These are phyloP conservation scores for Coleophoma crateriformis DNA, from an alignment of 2,329 filamentous ascomycete species.

Conservation along the genomic window DNA sequence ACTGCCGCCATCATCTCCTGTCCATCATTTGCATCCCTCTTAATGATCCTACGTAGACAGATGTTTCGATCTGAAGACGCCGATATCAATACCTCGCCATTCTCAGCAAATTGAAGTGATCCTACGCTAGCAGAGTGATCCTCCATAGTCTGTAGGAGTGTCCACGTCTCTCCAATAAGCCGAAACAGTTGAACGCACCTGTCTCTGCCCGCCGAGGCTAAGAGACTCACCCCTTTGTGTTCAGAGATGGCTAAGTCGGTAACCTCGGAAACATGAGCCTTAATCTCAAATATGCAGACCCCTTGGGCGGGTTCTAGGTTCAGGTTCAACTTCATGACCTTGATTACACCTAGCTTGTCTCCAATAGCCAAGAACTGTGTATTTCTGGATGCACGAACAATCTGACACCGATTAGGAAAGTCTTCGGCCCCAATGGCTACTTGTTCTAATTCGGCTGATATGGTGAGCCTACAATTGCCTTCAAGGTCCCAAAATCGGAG, in stretches of 20 bases:
- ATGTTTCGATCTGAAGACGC: constrained; percentile 85
- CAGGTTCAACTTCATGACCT: constrained; percentile 40
- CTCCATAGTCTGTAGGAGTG: constrained; percentile 83
- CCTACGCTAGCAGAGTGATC: constrained; percentile 87
- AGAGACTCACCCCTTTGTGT: constrained; percentile 52
- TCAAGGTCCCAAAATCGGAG: constrained; percentile 78
- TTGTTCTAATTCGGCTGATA: constrained; percentile 67
- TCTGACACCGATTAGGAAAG: constrained; percentile 51
- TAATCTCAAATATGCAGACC: constrained; percentile 62
- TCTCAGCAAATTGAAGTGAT: constrained; percentile 68
- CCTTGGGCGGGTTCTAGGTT: constrained; percentile 47
- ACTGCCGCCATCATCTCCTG: constrained; percentile 68
- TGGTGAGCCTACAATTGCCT: constrained; percentile 59
- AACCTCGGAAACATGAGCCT: constrained; percentile 82
- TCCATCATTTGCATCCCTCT: constrained; percentile 51
- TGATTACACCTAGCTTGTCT: constrained; percentile 80
- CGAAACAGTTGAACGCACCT: constrained; percentile 89
- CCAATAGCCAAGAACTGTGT: constrained; percentile 71
- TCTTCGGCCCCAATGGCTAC: constrained; percentile 43
- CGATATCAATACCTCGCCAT: constrained; percentile 66
- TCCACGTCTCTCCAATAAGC: constrained; percentile 51
- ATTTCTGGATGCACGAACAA: constrained; percentile 52
- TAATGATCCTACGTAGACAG: constrained; percentile 73
- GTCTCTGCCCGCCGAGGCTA: constrained; percentile 83
- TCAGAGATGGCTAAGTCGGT: constrained; percentile 74